Base-by-base conservation (phyloP, 805 yeast species). In the Ogataea methylovora region DNA sequence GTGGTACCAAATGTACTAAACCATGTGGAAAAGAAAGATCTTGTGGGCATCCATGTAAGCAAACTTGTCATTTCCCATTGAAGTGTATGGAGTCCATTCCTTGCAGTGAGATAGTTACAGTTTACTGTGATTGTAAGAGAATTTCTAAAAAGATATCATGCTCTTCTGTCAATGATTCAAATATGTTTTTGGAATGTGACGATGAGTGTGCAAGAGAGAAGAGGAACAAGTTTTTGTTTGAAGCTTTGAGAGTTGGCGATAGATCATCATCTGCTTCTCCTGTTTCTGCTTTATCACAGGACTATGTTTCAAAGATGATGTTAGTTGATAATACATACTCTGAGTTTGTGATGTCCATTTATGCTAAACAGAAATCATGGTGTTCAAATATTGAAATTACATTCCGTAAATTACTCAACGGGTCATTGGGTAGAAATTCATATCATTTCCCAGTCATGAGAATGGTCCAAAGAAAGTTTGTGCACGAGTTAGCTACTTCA, bases 381-480 rank as follows among this genome's bases (percentile, higher is more conserved):
- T 79, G 94, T 54, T 52, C 59, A 11, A 66, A 70, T 41, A 72
- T 84, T 29, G 94, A 84, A 55, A 45, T 46, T 1, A 58, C 65
- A 17, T 57, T 85, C 22, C 54, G 65, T 16, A 56, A 63, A 10
- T 72, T 85, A 39, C 65, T 78, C 29, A 53, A 55, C 14, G 58
- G 63, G 16, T 57, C 63, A 25, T 38, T 49, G 4, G 44, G 50
- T 16, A 49, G 54, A 17, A 63, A 66, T 25, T 56, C 71, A 1
- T 56, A 72, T 43, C 77, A 76, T 49, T 84, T 88, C 57, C 77
- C 77, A 13, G 80, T 90, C 13, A 84, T 87, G 94, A 67, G 61
- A 33, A 52, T 65, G 11, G 70, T 76, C 5, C 90, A 84, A 52
- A 63, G 96, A 30, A 63, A 63, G 40, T 85, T 86, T 49, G 58